phyloP scores from a whole-genome alignment of 1,284 basidiomycete genomes.

The Cutaneotrichosporon sp. region DNA sequence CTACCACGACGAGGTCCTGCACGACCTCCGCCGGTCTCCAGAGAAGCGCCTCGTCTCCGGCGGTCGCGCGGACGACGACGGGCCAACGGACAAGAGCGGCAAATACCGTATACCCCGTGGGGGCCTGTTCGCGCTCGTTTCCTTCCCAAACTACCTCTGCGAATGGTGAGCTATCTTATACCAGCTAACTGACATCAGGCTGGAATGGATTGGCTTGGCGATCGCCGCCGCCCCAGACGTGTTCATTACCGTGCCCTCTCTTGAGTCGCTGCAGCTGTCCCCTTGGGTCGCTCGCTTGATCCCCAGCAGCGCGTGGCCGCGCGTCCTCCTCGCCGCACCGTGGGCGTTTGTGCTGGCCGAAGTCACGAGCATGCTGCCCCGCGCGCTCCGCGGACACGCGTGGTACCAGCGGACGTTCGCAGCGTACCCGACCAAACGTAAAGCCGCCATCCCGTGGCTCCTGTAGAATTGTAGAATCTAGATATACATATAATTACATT shows the following conservation, averaged over 20 bases:
- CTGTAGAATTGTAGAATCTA: neutral
- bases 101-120: conserved; percentile 79
- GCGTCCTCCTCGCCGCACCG: conserved; percentile 60
- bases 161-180: conserved; percentile 60
- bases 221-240: conserved; percentile 56
- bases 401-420: conserved; percentile 76
- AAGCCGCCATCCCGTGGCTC: conserved; percentile 61
- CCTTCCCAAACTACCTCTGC: conserved; percentile 90
- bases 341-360: conserved; percentile 74
- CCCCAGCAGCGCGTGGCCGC: conserved; percentile 27
- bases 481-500: conserved; percentile 19
- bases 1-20: conserved; percentile 81
- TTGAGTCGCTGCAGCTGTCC: neutral
- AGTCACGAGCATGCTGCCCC: conserved; percentile 69
- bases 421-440: conserved; percentile 66
- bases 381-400: conserved; percentile 72
- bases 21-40: conserved; percentile 62
- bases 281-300: neutral
- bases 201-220: conserved; percentile 79
- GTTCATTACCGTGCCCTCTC: conserved; percentile 25
- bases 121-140: conserved; percentile 71
- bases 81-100: conserved; percentile 28
- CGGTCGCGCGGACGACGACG: conserved; percentile 10
- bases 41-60: conserved; percentile 27
- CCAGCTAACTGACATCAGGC: conserved; percentile 52